Evolutionary conservation across 148 eudicot species (phyloP), one percentile per base, ranked within the genome.

Genomic region (Selenicereus undatus): DNA sequence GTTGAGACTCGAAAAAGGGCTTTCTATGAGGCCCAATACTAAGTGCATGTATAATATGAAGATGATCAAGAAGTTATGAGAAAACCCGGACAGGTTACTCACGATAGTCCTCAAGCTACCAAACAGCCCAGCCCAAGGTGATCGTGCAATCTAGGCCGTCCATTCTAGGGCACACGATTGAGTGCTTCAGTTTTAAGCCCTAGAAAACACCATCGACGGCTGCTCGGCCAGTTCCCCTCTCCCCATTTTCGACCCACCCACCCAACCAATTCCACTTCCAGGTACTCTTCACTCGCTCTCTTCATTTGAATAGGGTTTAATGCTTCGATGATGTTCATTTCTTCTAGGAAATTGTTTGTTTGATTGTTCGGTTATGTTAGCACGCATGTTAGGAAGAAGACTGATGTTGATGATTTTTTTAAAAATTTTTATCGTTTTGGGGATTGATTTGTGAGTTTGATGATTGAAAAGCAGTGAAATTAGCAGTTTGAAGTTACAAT

Each of bases 141-240:
- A 24, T 11, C 20, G 32, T 30, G 76, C 65, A 71, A 80, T 80
- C 82, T 27, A 14, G 27, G 82, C 77, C 82, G 82, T 80, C 77
- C 29, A 80, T 56, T 73, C 54, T 80, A 73, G 82, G 82, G 82
- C 77, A 58, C 36, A 7, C 48, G 4, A 14, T 11, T 56, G 0
- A 30, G 58, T 36, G 36, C 56, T 39, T 60, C 36, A 16, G 42
- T 18, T 71, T 56, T 80, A 80, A 80, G 58, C 82, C 82, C 82
- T 80, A 35, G 26, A 11, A 73, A 43, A 24, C 42, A 29, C 2
- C 27, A 22, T 62, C 52, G 12, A 17, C 65, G 62, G 21, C 12
- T 79, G 76, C 51, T 71, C 81, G 43, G 36, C 69, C 77, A 24
- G 20, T 80, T 48, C 8, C 8, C 60, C 21, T 71, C 56, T 39